Evolutionary conservation across 768 basidiomycete genomes (phyloP), one percentile per base, ranked within the genome.

Genomic region (Pleurotus tuoliensis): DNA sequence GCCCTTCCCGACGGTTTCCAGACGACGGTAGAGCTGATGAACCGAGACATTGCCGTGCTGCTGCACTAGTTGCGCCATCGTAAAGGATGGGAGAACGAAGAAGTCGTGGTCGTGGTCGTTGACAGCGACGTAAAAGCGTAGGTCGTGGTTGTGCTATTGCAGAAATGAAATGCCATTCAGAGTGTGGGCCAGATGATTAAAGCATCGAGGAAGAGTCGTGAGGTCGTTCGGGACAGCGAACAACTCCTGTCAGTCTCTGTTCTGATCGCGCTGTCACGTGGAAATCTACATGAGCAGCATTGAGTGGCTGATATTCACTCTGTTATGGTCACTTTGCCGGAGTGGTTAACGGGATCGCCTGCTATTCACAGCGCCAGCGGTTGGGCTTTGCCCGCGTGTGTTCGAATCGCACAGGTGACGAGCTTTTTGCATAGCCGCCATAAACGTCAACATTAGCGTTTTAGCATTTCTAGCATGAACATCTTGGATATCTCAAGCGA

Each of bases 1-100:
- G 59, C 95, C 96, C 71, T 93, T 94, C 30, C 96, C 95, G 34
- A 96, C 81, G n/a, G 92, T 88, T 71, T 96, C 92, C 41, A 95
- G 83, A 65, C 92, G 87, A 68, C 84, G 76, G 72, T 89, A 92
- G 62, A 92, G 82, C 64, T 90, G 83, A 71, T 90, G 89, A 25
- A 90, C 88, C 9, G 51, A 53, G 9, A 53, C 51, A 9, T 37
- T 18, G 15, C 5, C 20, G 40, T 84, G 82, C 41, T 27, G 44
- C 30, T 84, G 51, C 13, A 11, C 15, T 40, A 11, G 39, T 24
- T 16, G 82, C 50, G 78, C 66, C 71, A 74, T 73, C 55, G 61
- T 59, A 57, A 58, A 58, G 13, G 51, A 59, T 55, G n/a, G 25
- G 18, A 54, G 50, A 13, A 30, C 39, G 39, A 38, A 24, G 15